Percentiles rank a stretch among this genome's conserved stretches.
Evolutionary conservation across 805 yeast species (phyloP).

Genomic region (Candida ulmi): DNA sequence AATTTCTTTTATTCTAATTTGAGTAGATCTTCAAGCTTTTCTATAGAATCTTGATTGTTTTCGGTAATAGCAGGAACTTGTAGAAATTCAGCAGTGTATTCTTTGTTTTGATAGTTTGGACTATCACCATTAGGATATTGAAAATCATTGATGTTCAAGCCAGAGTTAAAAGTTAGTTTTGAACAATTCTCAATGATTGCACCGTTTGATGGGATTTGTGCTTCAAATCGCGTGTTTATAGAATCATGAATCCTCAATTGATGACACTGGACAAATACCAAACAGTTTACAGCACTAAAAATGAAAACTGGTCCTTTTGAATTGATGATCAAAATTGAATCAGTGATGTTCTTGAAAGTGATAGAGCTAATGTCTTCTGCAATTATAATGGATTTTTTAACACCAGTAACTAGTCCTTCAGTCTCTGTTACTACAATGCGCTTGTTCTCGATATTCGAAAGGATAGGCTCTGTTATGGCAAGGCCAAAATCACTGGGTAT

Average conservation of each 20-base stretch:
- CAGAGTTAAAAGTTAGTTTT: conserved; percentile 8
- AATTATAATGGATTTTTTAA: conserved; percentile 8
- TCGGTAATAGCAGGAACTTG: neutral
- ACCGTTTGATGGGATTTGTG: conserved; percentile 5
- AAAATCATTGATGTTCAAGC: conserved; percentile 17
- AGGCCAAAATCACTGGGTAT: neutral
- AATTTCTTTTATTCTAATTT: neutral
- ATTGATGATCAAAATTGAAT: conserved; percentile 9
- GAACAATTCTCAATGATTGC: conserved; percentile 18
- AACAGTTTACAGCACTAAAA: conserved; percentile 5
- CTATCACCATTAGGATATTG: conserved; percentile 19
- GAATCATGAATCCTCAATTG: conserved; percentile 20
- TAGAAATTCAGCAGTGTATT: neutral
- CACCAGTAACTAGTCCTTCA: conserved; percentile 4
- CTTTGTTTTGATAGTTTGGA: conserved; percentile 5
- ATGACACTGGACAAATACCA: conserved; percentile 14
- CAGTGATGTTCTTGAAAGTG: conserved; percentile 7
- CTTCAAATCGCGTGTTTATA: conserved; percentile 2
- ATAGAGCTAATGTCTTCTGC: conserved; percentile 5
- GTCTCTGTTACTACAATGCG: conserved; percentile 1
- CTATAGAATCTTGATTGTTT: neutral
- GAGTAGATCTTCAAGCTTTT: neutral
- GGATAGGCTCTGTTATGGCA: neutral
- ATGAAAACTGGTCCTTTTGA: conserved; percentile 16
- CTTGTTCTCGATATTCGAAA: neutral